These are phyloP conservation scores for Chalciporus pseudorubinellus DNA, from an alignment of 768 basidiomycete species.

Conservation along the genomic window DNA sequence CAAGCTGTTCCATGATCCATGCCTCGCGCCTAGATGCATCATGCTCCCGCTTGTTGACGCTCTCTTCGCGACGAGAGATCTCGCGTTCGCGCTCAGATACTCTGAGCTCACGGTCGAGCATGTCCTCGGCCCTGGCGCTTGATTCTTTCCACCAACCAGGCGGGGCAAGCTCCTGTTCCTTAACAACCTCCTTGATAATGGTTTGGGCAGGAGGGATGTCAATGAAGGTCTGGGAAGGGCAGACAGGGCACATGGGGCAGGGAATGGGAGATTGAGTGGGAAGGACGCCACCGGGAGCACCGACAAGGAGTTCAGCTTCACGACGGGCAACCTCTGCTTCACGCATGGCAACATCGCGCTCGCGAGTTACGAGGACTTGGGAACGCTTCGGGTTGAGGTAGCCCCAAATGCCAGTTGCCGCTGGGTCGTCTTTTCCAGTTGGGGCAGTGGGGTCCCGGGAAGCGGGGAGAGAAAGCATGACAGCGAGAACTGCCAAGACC, in stretches of 20 bases:
- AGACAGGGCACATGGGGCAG: constrained; percentile 61
- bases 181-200: constrained; percentile 84
- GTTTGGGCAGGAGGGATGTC: constrained; percentile 69
- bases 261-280: constrained; percentile 48
- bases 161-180: constrained; percentile 74
- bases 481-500: constrained; percentile 81
- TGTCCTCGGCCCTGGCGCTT: constrained; percentile 72
- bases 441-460: constrained; percentile 35
- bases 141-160: constrained; percentile 75
- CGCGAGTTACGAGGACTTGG: constrained; percentile 75
- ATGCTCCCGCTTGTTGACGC: constrained; percentile 80
- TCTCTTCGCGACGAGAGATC: constrained; percentile 82
- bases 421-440: constrained; percentile 36
- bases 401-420: constrained; percentile 57
- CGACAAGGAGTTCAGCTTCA: constrained; percentile 80
- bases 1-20: constrained; percentile 93
- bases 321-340: constrained; percentile 89
- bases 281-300: constrained; percentile 78
- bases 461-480: constrained; percentile 84
- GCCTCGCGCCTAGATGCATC: constrained; percentile 83
- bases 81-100: constrained; percentile 85
- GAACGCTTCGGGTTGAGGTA: constrained; percentile 81
- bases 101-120: constrained; percentile 82
- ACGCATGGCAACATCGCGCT: constrained; percentile 74
- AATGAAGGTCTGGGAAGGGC: constrained; percentile 50